Evolutionary conservation across 345 rosid genomes (phyloP).

Genomic region (Eutrema yunnanense): DNA sequence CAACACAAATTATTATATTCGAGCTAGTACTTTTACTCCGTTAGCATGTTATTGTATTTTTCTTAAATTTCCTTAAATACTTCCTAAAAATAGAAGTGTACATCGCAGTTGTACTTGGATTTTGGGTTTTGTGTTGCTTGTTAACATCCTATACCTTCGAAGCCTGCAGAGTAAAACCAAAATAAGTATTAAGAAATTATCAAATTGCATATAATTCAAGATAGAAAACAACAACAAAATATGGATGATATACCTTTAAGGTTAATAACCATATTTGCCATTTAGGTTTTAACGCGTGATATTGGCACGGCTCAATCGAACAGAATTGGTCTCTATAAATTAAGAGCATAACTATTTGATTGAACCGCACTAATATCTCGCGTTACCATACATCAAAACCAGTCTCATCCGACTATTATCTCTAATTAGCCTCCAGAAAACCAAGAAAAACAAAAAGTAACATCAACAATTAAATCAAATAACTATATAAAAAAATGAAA

Average conservation of each 20-base stretch:
- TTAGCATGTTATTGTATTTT: not conserved
- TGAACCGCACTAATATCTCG: conserved; percentile 97
- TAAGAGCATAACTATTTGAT: conserved; percentile 44
- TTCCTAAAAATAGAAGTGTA: conserved; percentile 8
- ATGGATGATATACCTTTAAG: not conserved
- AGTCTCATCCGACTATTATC: not conserved
- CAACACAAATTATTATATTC: not conserved
- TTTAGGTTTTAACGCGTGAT: conserved; percentile 42
- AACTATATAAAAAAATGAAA: not conserved
- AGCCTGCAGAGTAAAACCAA: not conserved
- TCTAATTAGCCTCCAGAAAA: not conserved
- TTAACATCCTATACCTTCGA: not conserved
- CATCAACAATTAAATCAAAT: not conserved
- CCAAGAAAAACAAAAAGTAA: not conserved
- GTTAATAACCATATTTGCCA: not conserved
- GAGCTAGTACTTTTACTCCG: not conserved
- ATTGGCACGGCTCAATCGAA: conserved; percentile 99
- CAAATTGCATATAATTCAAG: not conserved
- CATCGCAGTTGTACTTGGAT: conserved; percentile 12
- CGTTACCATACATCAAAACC: not conserved
- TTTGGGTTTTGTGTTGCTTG: conserved; percentile 7
- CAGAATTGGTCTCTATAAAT: conserved; percentile 31
- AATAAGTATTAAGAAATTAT: not conserved
- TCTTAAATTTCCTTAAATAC: not conserved
- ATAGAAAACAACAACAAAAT: not conserved